These are phyloP conservation scores for Podaxis carcinomalis DNA, from an alignment of 768 basidiomycete genomes.

Conservation along the genomic window DNA sequence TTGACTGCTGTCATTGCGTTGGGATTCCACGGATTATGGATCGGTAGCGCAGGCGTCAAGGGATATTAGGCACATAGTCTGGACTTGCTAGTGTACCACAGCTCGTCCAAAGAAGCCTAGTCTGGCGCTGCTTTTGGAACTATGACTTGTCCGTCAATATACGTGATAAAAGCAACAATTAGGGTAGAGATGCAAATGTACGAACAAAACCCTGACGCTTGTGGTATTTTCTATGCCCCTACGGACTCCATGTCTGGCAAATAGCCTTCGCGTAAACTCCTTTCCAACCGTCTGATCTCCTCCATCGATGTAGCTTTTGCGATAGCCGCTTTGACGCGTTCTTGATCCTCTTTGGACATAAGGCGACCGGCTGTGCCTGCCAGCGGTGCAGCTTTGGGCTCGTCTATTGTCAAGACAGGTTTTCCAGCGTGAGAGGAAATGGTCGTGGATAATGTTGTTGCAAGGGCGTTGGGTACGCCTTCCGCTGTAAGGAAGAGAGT, in stretches of 20 bases:
- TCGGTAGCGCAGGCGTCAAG: slow-evolving; percentile 52
- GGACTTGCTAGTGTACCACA: neutral
- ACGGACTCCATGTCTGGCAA: slow-evolving; percentile 74
- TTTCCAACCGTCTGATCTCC: slow-evolving; percentile 80
- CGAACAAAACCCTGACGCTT: slow-evolving; percentile 2
- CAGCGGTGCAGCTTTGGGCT: slow-evolving; percentile 58
- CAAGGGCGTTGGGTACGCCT: slow-evolving; percentile 72
- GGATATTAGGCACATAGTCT: slow-evolving; percentile 22
- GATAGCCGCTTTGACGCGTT: slow-evolving; percentile 82
- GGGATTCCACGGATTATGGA: slow-evolving; percentile 68
- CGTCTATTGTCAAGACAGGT: slow-evolving; percentile 62
- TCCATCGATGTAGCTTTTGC: slow-evolving; percentile 88
- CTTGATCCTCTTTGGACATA: slow-evolving; percentile 90
- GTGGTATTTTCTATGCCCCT: slow-evolving; percentile 52
- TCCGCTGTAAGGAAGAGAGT: slow-evolving; percentile 79
- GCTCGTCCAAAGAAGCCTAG: neutral
- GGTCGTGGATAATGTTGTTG: slow-evolving; percentile 71
- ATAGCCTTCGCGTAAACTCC: slow-evolving; percentile 81
- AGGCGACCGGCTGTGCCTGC: slow-evolving; percentile 75
- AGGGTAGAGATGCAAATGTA: slow-evolving; percentile 9
- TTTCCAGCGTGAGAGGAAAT: slow-evolving; percentile 67
- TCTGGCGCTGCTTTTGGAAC: neutral
- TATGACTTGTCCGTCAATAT: neutral
- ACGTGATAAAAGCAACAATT: neutral
- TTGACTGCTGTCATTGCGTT: slow-evolving; percentile 55